phyloP scores from a whole-genome alignment of 306 rosid species.

The Elaeagnus macrophylla region DNA sequence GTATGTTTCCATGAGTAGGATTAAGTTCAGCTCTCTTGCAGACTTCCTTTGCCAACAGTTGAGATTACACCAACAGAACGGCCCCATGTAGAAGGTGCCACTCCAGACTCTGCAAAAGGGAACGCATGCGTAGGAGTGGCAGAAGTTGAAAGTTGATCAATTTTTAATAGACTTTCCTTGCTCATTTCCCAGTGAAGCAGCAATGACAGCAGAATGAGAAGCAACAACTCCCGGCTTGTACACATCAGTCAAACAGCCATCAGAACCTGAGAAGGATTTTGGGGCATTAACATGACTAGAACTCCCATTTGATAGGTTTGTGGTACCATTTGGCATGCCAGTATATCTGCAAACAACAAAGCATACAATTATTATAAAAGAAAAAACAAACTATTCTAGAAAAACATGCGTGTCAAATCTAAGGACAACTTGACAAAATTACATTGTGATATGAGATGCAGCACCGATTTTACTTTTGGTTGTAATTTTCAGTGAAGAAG shows the following conservation, averaged over 20 bases:
- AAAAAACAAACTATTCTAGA: no score
- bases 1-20: slow-evolving; percentile 25
- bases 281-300: slow-evolving; percentile 18
- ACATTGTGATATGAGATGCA: slow-evolving; percentile 39
- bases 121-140: slow-evolving; percentile 14
- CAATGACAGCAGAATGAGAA: slow-evolving; percentile 28
- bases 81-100: slow-evolving; percentile 22
- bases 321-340: slow-evolving; percentile 31
- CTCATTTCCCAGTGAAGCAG: slow-evolving; percentile 20
- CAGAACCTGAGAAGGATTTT: slow-evolving; percentile 24
- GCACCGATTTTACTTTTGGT: slow-evolving; percentile 35
- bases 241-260: slow-evolving; percentile 21
- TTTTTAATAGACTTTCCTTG: slow-evolving; percentile 31
- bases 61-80: slow-evolving; percentile 21
- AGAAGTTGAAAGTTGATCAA: slow-evolving; percentile 30
- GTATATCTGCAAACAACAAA: slow-evolving; percentile 26
- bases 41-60: slow-evolving; percentile 28
- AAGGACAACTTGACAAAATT: neutral
- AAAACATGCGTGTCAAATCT: no score
- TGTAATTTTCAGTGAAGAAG: slow-evolving; percentile 26
- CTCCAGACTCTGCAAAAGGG: slow-evolving; percentile 37
- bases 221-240: slow-evolving; percentile 28
- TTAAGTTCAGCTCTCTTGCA: slow-evolving; percentile 21
- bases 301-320: slow-evolving; percentile 46
- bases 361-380: no score